Percentiles rank a stretch among this genome's conserved stretches.
These are phyloP conservation scores for Dothistroma septosporum DNA, from an alignment of 2,329 filamentous ascomycete species.

Conservation along the genomic window DNA sequence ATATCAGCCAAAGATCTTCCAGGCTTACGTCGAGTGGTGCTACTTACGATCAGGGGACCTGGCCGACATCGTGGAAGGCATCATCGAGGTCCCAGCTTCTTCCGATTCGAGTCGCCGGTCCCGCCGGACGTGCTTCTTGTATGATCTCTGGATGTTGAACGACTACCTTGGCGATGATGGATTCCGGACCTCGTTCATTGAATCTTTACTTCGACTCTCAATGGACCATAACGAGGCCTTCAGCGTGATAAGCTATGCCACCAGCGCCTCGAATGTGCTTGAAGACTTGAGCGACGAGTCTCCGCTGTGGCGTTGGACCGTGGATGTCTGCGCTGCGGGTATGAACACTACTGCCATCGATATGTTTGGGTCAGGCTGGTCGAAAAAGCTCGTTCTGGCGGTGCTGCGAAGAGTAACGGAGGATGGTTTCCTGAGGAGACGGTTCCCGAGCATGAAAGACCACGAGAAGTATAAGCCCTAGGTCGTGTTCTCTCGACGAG, in stretches of 20 bases:
- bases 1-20: conserved; percentile 9
- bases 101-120: too few relatives aligned
- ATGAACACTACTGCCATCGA: not conserved
- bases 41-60: conserved; percentile 7
- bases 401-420: not conserved
- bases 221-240: too few relatives aligned
- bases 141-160: not conserved
- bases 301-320: not conserved
- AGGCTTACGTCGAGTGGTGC: conserved; percentile 19
- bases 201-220: not conserved
- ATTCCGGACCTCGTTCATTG: not conserved
- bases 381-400: not conserved
- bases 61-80: not conserved
- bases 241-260: too few relatives aligned
- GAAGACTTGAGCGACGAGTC: not conserved
- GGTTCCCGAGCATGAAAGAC: not conserved
- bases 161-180: not conserved
- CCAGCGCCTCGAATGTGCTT: not conserved
- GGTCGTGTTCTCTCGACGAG: too few relatives aligned
- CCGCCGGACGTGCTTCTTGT: not conserved
- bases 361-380: not conserved
- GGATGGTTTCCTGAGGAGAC: not conserved
- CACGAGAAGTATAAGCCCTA: not conserved
- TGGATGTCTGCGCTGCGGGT: not conserved
- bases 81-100: not conserved